These are phyloP conservation scores for Rubia peregrina DNA, from an alignment of 305 asterid species.

Conservation along the genomic window DNA sequence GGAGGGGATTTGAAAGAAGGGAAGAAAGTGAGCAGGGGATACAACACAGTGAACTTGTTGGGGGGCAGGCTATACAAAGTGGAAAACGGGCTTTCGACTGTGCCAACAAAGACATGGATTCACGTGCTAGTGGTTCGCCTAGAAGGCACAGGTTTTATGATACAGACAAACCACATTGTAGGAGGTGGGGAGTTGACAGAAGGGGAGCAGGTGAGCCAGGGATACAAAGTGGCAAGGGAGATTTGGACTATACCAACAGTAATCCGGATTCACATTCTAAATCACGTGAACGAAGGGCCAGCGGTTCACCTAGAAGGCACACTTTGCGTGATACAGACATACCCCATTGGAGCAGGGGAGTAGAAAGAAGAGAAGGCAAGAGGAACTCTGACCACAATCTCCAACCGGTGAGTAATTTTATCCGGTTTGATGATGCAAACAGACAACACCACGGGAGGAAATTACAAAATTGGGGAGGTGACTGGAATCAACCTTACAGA, in stretches of 20 bases:
- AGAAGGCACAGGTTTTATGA: background rate
- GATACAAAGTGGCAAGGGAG: background rate
- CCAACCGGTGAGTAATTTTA: background rate
- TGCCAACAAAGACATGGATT: background rate
- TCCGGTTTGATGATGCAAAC: background rate
- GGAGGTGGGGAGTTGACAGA: background rate
- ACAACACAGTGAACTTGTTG: background rate
- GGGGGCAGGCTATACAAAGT: background rate
- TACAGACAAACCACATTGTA: background rate
- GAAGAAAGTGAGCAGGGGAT: background rate
- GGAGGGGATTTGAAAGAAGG: constrained; percentile 4
- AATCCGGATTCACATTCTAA: background rate
- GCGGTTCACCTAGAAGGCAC: constrained; percentile 4
- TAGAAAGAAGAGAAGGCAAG: background rate
- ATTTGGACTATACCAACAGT: background rate
- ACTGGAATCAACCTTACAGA: background rate
- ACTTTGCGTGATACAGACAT: background rate
- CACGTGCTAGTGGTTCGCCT: background rate
- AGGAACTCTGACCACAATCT: constrained; percentile 3
- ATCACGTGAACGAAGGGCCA: constrained; percentile 1
- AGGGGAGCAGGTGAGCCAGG: background rate
- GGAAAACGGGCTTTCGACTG: background rate
- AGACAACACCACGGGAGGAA: background rate
- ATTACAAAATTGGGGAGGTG: background rate
- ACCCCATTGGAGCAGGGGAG: background rate